A percentile compares a stretch with the other conserved stretches of the same genome.
Evolutionary conservation across 805 yeast genomes (phyloP).

Genomic region (Cyberlindnera mississippiensis): DNA sequence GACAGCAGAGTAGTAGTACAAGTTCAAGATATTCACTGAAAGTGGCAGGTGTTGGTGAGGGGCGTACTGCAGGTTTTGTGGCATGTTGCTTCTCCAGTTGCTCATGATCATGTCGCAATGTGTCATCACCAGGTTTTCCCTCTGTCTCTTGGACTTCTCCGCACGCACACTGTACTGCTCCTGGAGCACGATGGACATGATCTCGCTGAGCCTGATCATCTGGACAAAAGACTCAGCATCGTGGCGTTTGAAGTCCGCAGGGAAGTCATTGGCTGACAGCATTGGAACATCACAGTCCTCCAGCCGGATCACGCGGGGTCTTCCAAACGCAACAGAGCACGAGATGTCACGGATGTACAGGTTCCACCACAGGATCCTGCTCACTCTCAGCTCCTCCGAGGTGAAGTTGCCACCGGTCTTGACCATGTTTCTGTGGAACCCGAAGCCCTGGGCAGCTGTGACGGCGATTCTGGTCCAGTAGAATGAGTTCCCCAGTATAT

Average conservation of each 20-base stretch:
- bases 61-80: conserved; percentile 58
- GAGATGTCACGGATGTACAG: conserved; percentile 66
- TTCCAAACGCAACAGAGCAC: conserved; percentile 68
- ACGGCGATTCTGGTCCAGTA: conserved; percentile 71
- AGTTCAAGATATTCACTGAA: conserved; percentile 54
- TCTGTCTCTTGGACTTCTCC: conserved; percentile 44
- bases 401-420: conserved; percentile 31
- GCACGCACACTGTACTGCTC: conserved; percentile 71
- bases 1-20: conserved; percentile 70
- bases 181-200: conserved; percentile 62
- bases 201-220: conserved; percentile 61
- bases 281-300: conserved; percentile 77
- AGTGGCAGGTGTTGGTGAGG: conserved; percentile 46
- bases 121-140: conserved; percentile 38
- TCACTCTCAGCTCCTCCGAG: conserved; percentile 41
- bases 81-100: conserved; percentile 67
- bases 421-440: conserved; percentile 55
- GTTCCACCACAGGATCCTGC: conserved; percentile 77
- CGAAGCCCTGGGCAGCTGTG: conserved; percentile 69
- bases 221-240: conserved; percentile 60
- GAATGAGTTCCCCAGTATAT: conserved; percentile 59
- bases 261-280: conserved; percentile 62
- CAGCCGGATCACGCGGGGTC: conserved; percentile 64
- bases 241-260: conserved; percentile 45
- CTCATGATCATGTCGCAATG: conserved; percentile 77